These are phyloP conservation scores for Agrostemma githago DNA, from an alignment of 148 eudicot species.

Conservation along the genomic window DNA sequence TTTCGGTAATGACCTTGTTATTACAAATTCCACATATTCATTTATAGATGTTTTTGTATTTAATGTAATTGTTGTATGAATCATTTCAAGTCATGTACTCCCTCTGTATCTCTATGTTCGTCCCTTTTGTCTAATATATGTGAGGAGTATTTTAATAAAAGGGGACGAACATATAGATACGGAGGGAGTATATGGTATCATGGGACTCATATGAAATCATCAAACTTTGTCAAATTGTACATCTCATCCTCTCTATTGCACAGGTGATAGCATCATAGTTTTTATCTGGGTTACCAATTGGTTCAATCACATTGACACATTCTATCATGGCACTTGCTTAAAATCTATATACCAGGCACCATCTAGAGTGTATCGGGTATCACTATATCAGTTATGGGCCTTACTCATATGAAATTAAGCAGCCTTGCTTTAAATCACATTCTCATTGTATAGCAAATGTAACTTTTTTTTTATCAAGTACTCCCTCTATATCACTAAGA, in stretches of 20 bases:
- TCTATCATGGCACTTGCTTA: not conserved
- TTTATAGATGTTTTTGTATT: not conserved
- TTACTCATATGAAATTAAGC: too few relatives aligned
- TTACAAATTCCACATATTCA: not conserved
- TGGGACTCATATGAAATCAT: not conserved
- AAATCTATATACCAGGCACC: not conserved
- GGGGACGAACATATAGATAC: too few relatives aligned
- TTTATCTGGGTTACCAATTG: not conserved
- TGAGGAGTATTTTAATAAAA: too few relatives aligned
- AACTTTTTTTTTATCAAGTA: too few relatives aligned
- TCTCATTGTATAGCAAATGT: not conserved
- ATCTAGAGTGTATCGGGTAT: not conserved
- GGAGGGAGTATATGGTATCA: not conserved
- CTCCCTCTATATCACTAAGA: too few relatives aligned
- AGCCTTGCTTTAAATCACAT: too few relatives aligned
- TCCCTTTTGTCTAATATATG: too few relatives aligned
- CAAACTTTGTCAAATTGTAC: slow-evolving; percentile 4
- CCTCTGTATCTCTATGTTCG: too few relatives aligned
- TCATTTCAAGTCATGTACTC: not conserved
- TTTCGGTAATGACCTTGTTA: slow-evolving; percentile 55
- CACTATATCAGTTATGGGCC: not conserved
- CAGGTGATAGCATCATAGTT: not conserved
- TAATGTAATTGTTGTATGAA: not conserved
- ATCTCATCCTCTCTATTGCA: not conserved
- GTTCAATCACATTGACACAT: not conserved